These are phyloP conservation scores for Neocallimastix lanati DNA, from an alignment of 192 early-diverging fungal species.

Conservation along the genomic window DNA sequence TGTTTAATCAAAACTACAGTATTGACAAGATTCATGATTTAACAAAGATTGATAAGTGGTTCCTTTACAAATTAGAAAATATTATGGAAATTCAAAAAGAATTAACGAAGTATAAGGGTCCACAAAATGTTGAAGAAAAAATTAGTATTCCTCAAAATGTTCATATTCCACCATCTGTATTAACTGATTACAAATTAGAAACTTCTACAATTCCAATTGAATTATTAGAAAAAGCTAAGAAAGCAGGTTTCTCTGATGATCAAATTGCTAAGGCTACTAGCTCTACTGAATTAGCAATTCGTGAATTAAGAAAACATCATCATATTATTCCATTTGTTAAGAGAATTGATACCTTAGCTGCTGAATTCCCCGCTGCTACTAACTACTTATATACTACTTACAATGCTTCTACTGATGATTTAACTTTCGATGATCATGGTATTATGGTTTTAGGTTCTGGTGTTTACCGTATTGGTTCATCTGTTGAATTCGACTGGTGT, in stretches of 20 bases:
- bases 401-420: slow-evolving; percentile 72
- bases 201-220: slow-evolving; percentile 9
- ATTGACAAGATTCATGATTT: slow-evolving; percentile 61
- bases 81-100: slow-evolving; percentile 40
- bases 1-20: slow-evolving; percentile 56
- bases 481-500: slow-evolving; percentile 92
- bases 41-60: slow-evolving; percentile 82
- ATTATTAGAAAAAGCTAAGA: slow-evolving; percentile 58
- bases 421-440: slow-evolving; percentile 68
- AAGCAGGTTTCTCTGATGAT: slow-evolving; percentile 71
- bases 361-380: slow-evolving; percentile 88
- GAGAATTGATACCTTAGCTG: slow-evolving; percentile 88
- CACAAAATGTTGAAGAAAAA: neutral
- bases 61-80: slow-evolving; percentile 73
- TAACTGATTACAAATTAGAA: slow-evolving; percentile 12
- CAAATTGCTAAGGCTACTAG: slow-evolving; percentile 52
- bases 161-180: slow-evolving; percentile 9
- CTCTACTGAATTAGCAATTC: slow-evolving; percentile 40
- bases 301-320: slow-evolving; percentile 41
- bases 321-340: slow-evolving; percentile 80
- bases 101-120: slow-evolving; percentile 17
- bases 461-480: slow-evolving; percentile 91
- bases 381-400: slow-evolving; percentile 99
- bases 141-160: slow-evolving; percentile 2
- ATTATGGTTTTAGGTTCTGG: slow-evolving; percentile 93